Percentiles rank a stretch among this genome's conserved stretches.
Conservation (phyloP, 2,329 filamentous ascomycete genomes). For the Amylocarpus encephaloides region DNA sequence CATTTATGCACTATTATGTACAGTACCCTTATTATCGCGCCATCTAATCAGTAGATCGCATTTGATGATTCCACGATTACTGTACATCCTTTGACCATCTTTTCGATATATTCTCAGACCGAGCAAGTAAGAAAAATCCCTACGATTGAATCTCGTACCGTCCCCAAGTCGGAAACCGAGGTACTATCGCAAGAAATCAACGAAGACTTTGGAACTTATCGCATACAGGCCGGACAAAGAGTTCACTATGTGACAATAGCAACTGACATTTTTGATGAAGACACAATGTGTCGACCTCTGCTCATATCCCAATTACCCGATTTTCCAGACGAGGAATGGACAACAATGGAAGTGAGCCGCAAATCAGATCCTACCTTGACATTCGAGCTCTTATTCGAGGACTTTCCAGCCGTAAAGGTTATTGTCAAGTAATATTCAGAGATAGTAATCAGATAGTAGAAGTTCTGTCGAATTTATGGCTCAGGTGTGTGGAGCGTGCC, state of each 20-base stretch:
- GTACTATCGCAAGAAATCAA: not conserved
- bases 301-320: slow-evolving; percentile 2
- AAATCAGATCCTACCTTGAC: slow-evolving; percentile 3
- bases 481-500: too few relatives aligned
- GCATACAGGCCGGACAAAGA: not conserved
- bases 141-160: slow-evolving; percentile 1
- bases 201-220: not conserved
- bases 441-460: too few relatives aligned
- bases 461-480: too few relatives aligned
- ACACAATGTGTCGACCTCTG: not conserved
- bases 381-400: slow-evolving; percentile 5
- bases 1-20: not conserved
- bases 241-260: not conserved
- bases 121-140: not conserved
- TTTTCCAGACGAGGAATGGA: slow-evolving; percentile 2
- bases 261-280: not conserved
- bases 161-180: not conserved
- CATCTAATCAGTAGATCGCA: not conserved
- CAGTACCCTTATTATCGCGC: too few relatives aligned
- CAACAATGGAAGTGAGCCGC: slow-evolving; percentile 3
- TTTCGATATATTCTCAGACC: not conserved
- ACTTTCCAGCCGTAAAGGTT: slow-evolving; percentile 5
- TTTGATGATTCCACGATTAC: too few relatives aligned
- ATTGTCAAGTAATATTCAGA: too few relatives aligned
- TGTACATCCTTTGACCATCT: not conserved